Evolutionary conservation across 2,329 filamentous ascomycete genomes (phyloP).

Genomic region (Fusarium oligoseptatum): DNA sequence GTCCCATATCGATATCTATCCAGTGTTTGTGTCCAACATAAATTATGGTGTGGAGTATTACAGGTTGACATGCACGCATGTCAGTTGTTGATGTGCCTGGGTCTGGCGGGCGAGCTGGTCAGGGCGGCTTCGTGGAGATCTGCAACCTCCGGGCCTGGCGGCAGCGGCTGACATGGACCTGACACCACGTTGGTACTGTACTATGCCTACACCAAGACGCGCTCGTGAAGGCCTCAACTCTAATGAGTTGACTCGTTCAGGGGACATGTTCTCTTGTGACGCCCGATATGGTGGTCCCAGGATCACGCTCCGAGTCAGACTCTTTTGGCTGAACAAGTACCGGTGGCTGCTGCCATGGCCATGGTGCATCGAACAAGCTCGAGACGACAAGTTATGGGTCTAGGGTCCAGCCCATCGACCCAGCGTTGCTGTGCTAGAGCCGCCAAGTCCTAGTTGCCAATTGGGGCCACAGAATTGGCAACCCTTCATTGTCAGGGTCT

Average conservation of each 20-base stretch:
- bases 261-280: not conserved
- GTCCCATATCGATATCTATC: not conserved
- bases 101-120: constrained; percentile 4
- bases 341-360: constrained; percentile 1
- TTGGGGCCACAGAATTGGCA: constrained; percentile 25
- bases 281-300: not conserved
- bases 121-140: constrained; percentile 22
- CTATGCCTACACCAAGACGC: not conserved
- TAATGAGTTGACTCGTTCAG: not conserved
- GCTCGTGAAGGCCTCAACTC: constrained; percentile 5
- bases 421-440: constrained; percentile 19
- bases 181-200: constrained; percentile 6
- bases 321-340: not conserved
- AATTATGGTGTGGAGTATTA: not conserved
- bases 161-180: constrained; percentile 22
- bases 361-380: constrained; percentile 19
- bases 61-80: not conserved
- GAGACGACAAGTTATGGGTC: constrained; percentile 23
- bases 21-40: not conserved
- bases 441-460: constrained; percentile 31
- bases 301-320: not conserved
- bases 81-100: constrained; percentile 3
- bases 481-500: constrained; percentile 26
- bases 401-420: constrained; percentile 28
- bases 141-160: constrained; percentile 8